Conservation (phyloP, 2,329 filamentous ascomycete genomes). For the Kalmusia sp. region DNA sequence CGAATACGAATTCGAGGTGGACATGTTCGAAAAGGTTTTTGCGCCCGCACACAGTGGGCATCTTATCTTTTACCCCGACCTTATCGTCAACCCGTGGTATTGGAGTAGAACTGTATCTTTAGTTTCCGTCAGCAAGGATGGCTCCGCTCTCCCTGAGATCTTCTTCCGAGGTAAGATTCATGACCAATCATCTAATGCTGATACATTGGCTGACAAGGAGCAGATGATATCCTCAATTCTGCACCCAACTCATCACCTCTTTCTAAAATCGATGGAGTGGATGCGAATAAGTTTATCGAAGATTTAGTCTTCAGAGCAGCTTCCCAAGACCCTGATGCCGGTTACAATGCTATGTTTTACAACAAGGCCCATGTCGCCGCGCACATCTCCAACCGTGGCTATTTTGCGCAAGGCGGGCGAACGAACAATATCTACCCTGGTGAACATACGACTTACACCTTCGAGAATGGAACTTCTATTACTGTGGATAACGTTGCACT, state of each 20-base stretch:
- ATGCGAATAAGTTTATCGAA: slow-evolving; percentile 37
- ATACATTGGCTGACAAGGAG: background rate
- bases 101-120: slow-evolving; percentile 6
- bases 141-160: slow-evolving; percentile 1
- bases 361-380: slow-evolving; percentile 16
- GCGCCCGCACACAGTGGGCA: slow-evolving; percentile 24
- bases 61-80: slow-evolving; percentile 16
- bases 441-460: slow-evolving; percentile 20
- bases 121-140: slow-evolving; percentile 5
- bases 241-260: background rate
- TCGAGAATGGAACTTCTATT: slow-evolving; percentile 34
- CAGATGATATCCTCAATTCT: slow-evolving; percentile 2
- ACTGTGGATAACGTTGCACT: slow-evolving; percentile 9
- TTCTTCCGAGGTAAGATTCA: slow-evolving; percentile 3
- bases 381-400: slow-evolving; percentile 13
- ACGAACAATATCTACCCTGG: slow-evolving; percentile 24
- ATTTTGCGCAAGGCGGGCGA: slow-evolving; percentile 12
- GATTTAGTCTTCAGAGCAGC: slow-evolving; percentile 22
- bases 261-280: slow-evolving; percentile 36
- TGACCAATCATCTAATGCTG: background rate
- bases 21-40: slow-evolving; percentile 19
- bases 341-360: slow-evolving; percentile 42
- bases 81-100: slow-evolving; percentile 4
- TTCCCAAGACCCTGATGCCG: slow-evolving; percentile 42
- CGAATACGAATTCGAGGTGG: slow-evolving; percentile 45